These are phyloP conservation scores for Haplosporangium sp. DNA, from an alignment of 371 early-diverging fungal genomes.

Conservation along the genomic window DNA sequence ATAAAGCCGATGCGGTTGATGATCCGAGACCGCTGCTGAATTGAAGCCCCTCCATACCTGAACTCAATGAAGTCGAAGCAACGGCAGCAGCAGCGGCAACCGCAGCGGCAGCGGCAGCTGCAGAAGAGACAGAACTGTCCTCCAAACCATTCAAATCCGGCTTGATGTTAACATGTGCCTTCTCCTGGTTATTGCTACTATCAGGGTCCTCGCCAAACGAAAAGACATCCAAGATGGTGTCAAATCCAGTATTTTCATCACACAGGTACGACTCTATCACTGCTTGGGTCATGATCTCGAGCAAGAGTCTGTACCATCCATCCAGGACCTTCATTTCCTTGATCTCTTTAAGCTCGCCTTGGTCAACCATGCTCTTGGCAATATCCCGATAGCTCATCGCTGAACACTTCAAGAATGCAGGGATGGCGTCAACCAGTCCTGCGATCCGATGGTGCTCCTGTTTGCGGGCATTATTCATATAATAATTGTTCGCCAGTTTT, in stretches of 20 bases:
- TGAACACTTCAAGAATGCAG: constrained; percentile 66
- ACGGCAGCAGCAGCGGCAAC: not conserved
- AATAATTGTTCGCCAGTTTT: constrained; percentile 41
- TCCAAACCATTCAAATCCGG: not conserved
- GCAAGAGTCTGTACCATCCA: constrained; percentile 67
- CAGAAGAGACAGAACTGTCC: not conserved
- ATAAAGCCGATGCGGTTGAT: constrained; percentile 4
- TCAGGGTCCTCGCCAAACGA: constrained; percentile 72
- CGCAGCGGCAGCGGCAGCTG: not conserved
- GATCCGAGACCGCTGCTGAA: constrained; percentile 27
- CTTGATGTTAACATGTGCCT: not conserved
- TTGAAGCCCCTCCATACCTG: constrained; percentile 34
- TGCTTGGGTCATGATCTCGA: constrained; percentile 70
- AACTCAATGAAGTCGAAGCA: not conserved
- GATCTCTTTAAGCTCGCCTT: constrained; percentile 16
- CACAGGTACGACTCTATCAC: constrained; percentile 72
- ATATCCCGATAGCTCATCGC: constrained; percentile 63
- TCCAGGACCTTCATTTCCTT: constrained; percentile 59
- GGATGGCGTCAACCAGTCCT: constrained; percentile 67
- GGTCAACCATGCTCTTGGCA: constrained; percentile 34
- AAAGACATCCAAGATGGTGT: constrained; percentile 69
- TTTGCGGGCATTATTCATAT: constrained; percentile 31
- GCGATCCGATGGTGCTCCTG: constrained; percentile 36
- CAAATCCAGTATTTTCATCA: constrained; percentile 64
- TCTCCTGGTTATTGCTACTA: not conserved